Evolutionary conservation across 2,329 filamentous ascomycete species (phyloP), one percentile per base, ranked within the genome.

Genomic region (Stemphylium lycopersici): DNA sequence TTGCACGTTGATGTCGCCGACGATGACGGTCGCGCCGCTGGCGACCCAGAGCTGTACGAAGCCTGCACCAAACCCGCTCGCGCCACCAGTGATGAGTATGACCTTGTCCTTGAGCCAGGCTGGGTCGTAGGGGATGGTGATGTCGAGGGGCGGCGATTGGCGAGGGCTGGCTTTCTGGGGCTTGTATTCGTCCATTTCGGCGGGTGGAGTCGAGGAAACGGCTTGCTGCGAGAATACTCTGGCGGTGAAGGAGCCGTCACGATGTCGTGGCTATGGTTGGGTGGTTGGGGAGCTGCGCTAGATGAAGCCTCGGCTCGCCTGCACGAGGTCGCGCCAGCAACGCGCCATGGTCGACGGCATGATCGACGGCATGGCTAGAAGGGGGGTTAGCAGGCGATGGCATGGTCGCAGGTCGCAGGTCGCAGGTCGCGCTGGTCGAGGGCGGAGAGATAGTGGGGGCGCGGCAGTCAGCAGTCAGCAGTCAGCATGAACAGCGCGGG

Each of bases 1-100:
- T 15, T 71, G 59, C 52, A 81, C 77, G 65, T 85, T 83, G 65
- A 90, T 76, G 70, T 90, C 87, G 37, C 85, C 87, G 34, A 90
- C 78, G 59, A 88, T 78, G 41, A 90, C 75, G 59, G 84, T 81
- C 1, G 87, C 86, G 16, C 76, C 75, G 26, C 69, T 55, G 15
- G 64, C 60, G 2, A 72, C 74, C 76, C 76, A 78, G 34, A 69
- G 54, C 16, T 65, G 56, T 11, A 73, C 74, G 50, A 77, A 77
- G 16, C 59, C 74, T 16, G 73, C 75, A 3, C 75, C 74, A 46
- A 76, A 76, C 20, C 74, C 75, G 42, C 69, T 72, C 8, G 75
- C 73, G 34, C 75, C 75, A 38, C 75, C 75, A 1, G 75, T 77
- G 39, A 77, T 70, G 16, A 76, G 53, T 26, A 76, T 72, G 31